Evolutionary conservation across 257 asterid species (phyloP).

Genomic region (Nicotiana benthamiana): DNA sequence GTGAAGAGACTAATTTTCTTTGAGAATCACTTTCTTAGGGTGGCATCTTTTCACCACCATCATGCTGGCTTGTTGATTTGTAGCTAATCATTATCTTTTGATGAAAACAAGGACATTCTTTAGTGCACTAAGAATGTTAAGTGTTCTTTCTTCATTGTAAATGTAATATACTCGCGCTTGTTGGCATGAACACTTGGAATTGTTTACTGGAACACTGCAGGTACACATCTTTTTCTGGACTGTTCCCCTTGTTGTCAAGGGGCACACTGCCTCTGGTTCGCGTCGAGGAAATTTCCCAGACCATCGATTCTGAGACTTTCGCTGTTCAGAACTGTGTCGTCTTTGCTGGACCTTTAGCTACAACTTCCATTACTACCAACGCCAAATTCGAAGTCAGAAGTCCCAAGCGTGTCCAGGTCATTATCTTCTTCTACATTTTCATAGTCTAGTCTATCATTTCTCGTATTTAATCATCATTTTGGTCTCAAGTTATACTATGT

Average conservation of each 20-base stretch:
- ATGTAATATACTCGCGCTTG: neutral
- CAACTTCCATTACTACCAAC: conserved; percentile 64
- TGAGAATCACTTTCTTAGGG: neutral
- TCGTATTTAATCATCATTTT: neutral
- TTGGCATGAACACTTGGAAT: neutral
- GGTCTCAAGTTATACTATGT: neutral
- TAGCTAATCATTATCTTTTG: neutral
- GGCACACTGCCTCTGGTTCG: conserved; percentile 56
- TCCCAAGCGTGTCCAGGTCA: conserved; percentile 91
- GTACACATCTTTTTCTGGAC: conserved; percentile 67
- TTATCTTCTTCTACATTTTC: neutral
- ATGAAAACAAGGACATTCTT: neutral
- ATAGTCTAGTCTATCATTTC: neutral
- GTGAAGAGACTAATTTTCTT: neutral
- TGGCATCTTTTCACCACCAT: neutral
- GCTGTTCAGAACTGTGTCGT: conserved; percentile 68
- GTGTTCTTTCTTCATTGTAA: neutral
- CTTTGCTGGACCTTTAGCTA: conserved; percentile 71
- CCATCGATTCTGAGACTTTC: conserved; percentile 57
- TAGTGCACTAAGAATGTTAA: neutral
- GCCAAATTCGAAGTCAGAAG: conserved; percentile 93
- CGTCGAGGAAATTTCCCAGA: conserved; percentile 87
- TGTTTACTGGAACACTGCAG: conserved; percentile 30
- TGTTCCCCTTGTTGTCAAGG: conserved; percentile 72
- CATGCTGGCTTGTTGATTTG: neutral